A percentile compares a stretch with the other conserved stretches of the same genome.
Conservation (phyloP, 345 rosid species). For the Eucalyptus victrix region DNA sequence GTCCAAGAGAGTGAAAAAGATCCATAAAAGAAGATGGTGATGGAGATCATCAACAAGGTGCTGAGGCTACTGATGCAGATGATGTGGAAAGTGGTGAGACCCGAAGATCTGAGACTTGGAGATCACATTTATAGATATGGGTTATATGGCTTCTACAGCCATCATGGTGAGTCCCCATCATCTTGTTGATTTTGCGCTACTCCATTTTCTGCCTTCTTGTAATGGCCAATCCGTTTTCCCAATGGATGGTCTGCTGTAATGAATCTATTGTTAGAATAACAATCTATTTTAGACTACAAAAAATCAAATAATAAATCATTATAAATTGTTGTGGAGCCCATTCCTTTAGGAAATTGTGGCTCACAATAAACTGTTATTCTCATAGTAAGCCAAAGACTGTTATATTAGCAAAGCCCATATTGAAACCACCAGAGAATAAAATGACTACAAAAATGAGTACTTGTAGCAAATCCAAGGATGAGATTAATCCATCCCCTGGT, state of each 20-base stretch:
- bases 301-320: too few species aligned
- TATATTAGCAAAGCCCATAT: not conserved
- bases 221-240: not conserved
- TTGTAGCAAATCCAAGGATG: not conserved
- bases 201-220: not conserved
- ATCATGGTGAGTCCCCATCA: not conserved
- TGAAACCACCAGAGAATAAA: too few species aligned
- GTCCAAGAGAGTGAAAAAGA: not conserved
- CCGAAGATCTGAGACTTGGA: not conserved
- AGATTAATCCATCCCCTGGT: not conserved
- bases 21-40: not conserved
- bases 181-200: not conserved
- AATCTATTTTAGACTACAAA: rapidly evolving
- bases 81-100: not conserved
- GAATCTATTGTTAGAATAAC: too few species aligned
- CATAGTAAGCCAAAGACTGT: rapidly evolving
- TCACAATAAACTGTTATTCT: too few species aligned
- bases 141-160: not conserved
- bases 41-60: not conserved
- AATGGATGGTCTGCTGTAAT: rapidly evolving
- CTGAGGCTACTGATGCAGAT: not conserved
- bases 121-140: not conserved
- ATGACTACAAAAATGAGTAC: not conserved
- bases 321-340: rapidly evolving
- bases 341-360: rapidly evolving